Evolutionary conservation across 2,329 filamentous ascomycete species (phyloP).

Genomic region (Apiospora pterosperma): DNA sequence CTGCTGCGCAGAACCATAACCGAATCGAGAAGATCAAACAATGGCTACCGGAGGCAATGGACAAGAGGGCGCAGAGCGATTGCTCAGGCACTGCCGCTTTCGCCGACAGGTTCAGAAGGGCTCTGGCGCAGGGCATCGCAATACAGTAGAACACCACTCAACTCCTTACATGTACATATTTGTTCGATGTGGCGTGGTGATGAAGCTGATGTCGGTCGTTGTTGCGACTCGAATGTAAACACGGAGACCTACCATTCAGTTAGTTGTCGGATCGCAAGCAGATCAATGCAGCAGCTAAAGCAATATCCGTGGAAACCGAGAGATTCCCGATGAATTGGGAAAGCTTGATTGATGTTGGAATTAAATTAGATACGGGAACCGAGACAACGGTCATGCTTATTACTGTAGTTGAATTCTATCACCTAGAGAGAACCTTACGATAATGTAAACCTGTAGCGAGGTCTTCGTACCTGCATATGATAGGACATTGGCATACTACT

Average conservation of each 20-base stretch:
- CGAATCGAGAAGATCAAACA: slow-evolving; percentile 62
- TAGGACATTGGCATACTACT: neutral
- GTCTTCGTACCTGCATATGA: neutral
- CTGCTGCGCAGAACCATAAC: slow-evolving; percentile 47
- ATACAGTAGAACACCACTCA: slow-evolving; percentile 17
- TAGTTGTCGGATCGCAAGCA: neutral
- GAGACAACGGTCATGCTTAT: neutral
- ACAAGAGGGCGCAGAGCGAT: slow-evolving; percentile 51
- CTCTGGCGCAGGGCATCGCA: slow-evolving; percentile 36
- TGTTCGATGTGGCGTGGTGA: neutral
- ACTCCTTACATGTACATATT: neutral
- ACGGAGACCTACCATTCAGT: neutral
- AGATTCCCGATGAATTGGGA: neutral
- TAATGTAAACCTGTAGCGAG: neutral
- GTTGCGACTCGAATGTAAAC: neutral
- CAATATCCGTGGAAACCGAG: neutral
- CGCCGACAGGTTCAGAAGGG: slow-evolving; percentile 49
- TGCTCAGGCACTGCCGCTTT: slow-evolving; percentile 50
- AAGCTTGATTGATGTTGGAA: no score
- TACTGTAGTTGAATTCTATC: neutral
- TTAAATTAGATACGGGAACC: neutral
- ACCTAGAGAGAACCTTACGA: neutral
- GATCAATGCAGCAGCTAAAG: neutral
- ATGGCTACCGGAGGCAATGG: slow-evolving; percentile 57
- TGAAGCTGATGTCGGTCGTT: neutral